These are phyloP conservation scores for Suaeda aralocaspica DNA, from an alignment of 148 eudicot species.

Conservation along the genomic window DNA sequence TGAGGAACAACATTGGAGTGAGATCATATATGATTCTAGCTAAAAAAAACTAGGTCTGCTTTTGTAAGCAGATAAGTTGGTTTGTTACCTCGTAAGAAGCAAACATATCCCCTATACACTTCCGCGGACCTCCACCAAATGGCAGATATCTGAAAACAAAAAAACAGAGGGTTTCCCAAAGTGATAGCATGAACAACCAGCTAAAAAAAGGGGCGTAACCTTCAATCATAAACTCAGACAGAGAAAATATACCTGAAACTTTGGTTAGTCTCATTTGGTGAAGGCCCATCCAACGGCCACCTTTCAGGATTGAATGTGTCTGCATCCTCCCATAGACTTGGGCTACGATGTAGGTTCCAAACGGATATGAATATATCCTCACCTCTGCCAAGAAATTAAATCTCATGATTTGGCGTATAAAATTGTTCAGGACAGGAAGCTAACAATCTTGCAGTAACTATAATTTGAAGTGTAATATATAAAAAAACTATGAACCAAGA, in stretches of 20 bases:
- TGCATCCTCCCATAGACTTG: constrained; percentile 79
- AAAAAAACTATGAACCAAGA: too few species aligned
- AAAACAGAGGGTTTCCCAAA: neutral
- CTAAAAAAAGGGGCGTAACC: neutral
- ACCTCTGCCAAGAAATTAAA: constrained; percentile 41
- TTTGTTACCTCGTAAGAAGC: constrained; percentile 83
- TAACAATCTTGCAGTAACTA: neutral
- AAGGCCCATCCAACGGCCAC: constrained; percentile 96
- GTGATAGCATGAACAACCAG: neutral
- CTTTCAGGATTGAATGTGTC: constrained; percentile 93
- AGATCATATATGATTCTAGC: neutral
- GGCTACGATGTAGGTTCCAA: constrained; percentile 94
- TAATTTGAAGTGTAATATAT: neutral
- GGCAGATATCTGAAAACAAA: constrained; percentile 65
- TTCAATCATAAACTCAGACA: neutral
- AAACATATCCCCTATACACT: constrained; percentile 94
- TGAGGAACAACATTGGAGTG: too few species aligned
- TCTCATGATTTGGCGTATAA: neutral
- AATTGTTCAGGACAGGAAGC: neutral
- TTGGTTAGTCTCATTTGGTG: constrained; percentile 94
- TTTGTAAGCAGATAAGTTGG: neutral
- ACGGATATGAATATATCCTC: constrained; percentile 95
- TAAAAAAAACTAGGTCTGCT: neutral
- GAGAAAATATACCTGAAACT: constrained; percentile 54
- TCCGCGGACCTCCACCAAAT: constrained; percentile 97